Evolutionary conservation across 2,329 filamentous ascomycete genomes (phyloP).

Genomic region (Penicillium italicum): DNA sequence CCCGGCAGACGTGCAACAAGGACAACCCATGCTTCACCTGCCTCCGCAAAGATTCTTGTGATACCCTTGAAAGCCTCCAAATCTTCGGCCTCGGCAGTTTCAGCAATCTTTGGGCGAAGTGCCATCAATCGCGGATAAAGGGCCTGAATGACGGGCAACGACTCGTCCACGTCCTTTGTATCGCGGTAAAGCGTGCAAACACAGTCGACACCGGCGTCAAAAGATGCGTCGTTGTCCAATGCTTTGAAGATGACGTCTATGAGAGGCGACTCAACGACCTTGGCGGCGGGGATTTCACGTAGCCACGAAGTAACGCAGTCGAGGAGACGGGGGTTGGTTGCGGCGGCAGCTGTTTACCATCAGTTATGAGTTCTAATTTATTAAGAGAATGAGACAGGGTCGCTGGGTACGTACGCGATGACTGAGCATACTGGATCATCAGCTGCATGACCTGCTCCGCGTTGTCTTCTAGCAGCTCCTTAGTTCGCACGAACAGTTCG

Average conservation of each 20-base stretch:
- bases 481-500: conserved; percentile 79
- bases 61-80: conserved; percentile 80
- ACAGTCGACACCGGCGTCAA: conserved; percentile 87
- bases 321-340: conserved; percentile 83
- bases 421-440: conserved; percentile 85
- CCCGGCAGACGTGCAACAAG: conserved; percentile 78
- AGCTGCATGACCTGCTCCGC: conserved; percentile 81
- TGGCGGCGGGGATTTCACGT: conserved; percentile 79
- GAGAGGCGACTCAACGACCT: conserved; percentile 80
- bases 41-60: conserved; percentile 86
- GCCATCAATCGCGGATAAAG: conserved; percentile 78
- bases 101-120: conserved; percentile 70
- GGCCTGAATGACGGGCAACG: conserved; percentile 71
- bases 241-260: conserved; percentile 77
- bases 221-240: conserved; percentile 69
- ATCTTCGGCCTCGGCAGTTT: conserved; percentile 76
- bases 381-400: neutral
- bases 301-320: conserved; percentile 98
- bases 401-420: conserved; percentile 62
- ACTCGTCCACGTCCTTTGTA: conserved; percentile 90
- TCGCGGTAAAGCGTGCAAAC: conserved; percentile 88
- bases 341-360: conserved; percentile 60
- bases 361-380: conserved; percentile 13
- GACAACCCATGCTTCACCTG: conserved; percentile 91
- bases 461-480: conserved; percentile 87